Percentiles rank a stretch among this genome's conserved stretches.
Evolutionary conservation across 2,329 filamentous ascomycete genomes (phyloP).

Genomic region (Fusarium sp.): DNA sequence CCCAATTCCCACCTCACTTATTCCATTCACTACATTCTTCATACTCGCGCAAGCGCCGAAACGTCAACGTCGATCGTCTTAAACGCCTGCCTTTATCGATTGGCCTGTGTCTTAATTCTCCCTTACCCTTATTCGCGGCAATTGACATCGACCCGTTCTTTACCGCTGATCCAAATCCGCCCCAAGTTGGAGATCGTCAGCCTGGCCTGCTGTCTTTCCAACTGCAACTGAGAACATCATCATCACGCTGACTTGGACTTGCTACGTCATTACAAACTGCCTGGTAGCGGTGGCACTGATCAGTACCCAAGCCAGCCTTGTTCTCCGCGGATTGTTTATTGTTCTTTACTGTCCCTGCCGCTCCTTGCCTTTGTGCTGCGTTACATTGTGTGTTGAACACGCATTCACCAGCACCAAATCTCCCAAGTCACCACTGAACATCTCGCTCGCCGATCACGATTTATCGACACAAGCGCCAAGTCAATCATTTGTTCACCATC

Average conservation of each 20-base stretch:
- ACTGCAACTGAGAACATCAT: slow-evolving; percentile 18
- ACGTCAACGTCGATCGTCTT: slow-evolving; percentile 30
- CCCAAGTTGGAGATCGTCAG: slow-evolving; percentile 22
- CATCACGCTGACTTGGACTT: too few species aligned
- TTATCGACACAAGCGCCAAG: slow-evolving; percentile 19
- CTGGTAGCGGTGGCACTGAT: too few species aligned
- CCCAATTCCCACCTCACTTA: slow-evolving; percentile 11
- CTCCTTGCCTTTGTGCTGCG: slow-evolving; percentile 18
- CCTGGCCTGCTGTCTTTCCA: slow-evolving; percentile 26
- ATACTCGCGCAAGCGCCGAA: slow-evolving; percentile 23
- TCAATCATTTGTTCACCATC: slow-evolving; percentile 15
- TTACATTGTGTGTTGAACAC: slow-evolving; percentile 38
- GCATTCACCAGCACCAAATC: slow-evolving; percentile 4
- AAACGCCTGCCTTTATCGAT: slow-evolving; percentile 11
- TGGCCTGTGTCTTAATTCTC: slow-evolving; percentile 4
- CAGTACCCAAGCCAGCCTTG: slow-evolving; percentile 9
- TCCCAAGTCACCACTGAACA: slow-evolving; percentile 21
- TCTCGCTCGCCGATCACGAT: slow-evolving; percentile 22
- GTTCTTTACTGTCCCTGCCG: slow-evolving; percentile 8
- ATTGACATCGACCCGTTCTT: slow-evolving; percentile 19
- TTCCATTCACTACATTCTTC: background rate
- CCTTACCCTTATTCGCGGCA: slow-evolving; percentile 20
- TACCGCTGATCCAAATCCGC: slow-evolving; percentile 23
- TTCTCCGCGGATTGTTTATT: slow-evolving; percentile 20
- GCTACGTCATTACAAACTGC: too few species aligned